Percentiles rank a stretch among this genome's conserved stretches.
Conservation (phyloP, 2,329 filamentous ascomycete genomes). For the Calycina marina region DNA sequence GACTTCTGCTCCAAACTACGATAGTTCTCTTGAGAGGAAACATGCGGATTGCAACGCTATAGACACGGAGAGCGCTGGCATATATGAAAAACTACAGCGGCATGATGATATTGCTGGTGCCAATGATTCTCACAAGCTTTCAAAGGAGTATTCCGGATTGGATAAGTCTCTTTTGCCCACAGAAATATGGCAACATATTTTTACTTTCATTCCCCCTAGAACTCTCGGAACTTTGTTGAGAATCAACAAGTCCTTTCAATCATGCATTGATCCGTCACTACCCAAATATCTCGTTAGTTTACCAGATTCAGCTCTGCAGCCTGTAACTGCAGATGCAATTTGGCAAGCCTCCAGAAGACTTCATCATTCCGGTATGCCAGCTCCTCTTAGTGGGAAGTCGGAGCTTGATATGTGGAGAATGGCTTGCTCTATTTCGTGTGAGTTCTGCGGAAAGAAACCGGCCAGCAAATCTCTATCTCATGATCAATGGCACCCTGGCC, state of each 20-base stretch:
- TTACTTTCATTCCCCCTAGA: constrained; percentile 49
- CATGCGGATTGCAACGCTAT: no score
- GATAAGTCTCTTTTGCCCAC: constrained; percentile 31
- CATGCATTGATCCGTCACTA: constrained; percentile 37
- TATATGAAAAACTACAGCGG: no score
- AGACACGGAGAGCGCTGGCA: no score
- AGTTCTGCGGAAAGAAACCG: constrained; percentile 42
- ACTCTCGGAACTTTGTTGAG: constrained; percentile 49
- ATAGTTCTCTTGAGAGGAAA: no score
- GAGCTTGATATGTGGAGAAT: constrained; percentile 70
- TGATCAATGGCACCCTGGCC: constrained; percentile 43
- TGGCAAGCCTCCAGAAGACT: constrained; percentile 56
- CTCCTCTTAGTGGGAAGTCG: constrained; percentile 46
- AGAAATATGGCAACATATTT: constrained; percentile 57
- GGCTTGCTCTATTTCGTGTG: constrained; percentile 46
- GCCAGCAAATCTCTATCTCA: constrained; percentile 16
- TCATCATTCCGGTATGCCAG: constrained; percentile 53
- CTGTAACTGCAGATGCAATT: constrained; percentile 46
- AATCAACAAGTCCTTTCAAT: constrained; percentile 53
- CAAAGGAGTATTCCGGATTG: no score
- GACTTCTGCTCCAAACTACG: no score
- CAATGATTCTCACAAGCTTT: no score
- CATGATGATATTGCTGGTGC: no score
- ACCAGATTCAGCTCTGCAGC: constrained; percentile 21
- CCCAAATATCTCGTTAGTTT: constrained; percentile 15